Percentiles rank a stretch among this genome's conserved stretches.
phyloP scores from a whole-genome alignment of 768 basidiomycete genomes.

The Rhodotorula babjevae region DNA sequence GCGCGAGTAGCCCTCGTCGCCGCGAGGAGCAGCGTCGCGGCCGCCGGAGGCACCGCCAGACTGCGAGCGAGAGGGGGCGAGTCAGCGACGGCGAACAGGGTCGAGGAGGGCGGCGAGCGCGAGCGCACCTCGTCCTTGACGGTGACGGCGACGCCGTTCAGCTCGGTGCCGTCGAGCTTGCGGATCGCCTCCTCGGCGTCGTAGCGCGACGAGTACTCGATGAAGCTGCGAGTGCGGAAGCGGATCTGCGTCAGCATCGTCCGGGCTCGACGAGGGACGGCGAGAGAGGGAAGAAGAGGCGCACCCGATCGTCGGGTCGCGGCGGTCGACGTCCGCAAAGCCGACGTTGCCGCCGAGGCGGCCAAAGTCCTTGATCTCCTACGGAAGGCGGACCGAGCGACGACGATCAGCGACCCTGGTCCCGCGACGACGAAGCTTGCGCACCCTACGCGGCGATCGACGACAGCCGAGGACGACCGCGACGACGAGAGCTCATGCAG shows the following conservation, averaged over 20 bases:
- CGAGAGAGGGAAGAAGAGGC: conserved; percentile 45
- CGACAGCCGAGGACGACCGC: background rate
- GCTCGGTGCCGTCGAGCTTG: conserved; percentile 76
- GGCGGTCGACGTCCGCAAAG: conserved; percentile 90
- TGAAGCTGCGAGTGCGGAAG: conserved; percentile 58
- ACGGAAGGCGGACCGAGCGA: background rate
- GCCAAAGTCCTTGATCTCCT: conserved; percentile 98
- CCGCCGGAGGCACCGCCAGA: conserved; percentile 8
- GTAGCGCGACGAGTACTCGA: conserved; percentile 80
- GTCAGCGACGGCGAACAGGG: conserved; percentile 48
- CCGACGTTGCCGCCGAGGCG: conserved; percentile 88
- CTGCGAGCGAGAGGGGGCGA: conserved; percentile 47
- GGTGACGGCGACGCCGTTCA: conserved; percentile 74
- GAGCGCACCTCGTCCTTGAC: conserved; percentile 50
- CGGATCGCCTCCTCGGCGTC: conserved; percentile 92
- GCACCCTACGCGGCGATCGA: background rate
- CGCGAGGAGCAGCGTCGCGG: background rate
- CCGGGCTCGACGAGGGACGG: too few relatives aligned
- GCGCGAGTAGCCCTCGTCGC: conserved; percentile 39
- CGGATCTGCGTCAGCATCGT: too few relatives aligned
- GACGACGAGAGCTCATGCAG: background rate
- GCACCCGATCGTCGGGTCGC: conserved; percentile 78
- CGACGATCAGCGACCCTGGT: background rate
- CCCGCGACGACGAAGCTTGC: background rate
- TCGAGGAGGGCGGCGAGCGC: conserved; percentile 34